Percentiles rank a stretch among this genome's conserved stretches.
Evolutionary conservation across 1,284 basidiomycete species (phyloP).

Genomic region (Xanthoconium separans): DNA sequence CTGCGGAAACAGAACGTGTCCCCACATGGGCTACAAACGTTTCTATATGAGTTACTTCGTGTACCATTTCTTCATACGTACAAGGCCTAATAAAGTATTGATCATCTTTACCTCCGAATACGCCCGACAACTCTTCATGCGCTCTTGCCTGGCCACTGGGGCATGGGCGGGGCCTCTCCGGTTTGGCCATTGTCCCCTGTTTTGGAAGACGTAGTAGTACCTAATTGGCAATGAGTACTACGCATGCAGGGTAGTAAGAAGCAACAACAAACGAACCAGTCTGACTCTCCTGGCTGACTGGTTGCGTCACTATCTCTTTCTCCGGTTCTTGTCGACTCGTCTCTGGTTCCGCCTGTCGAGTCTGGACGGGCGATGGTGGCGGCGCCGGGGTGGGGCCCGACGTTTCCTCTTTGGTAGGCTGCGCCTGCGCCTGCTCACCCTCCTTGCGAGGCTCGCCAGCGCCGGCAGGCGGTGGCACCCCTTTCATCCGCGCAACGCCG

Average conservation of each 20-base stretch:
- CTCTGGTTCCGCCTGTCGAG: neutral
- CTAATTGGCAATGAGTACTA: neutral
- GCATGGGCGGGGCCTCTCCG: neutral
- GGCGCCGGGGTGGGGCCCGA: neutral
- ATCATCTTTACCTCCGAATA: neutral
- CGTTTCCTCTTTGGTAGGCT: neutral
- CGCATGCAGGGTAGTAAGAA: too few species aligned
- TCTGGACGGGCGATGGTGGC: neutral
- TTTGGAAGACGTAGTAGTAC: neutral
- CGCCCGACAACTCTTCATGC: neutral
- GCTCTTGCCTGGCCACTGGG: constrained; percentile 2
- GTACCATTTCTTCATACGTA: neutral
- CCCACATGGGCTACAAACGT: too few species aligned
- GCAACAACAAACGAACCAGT: neutral
- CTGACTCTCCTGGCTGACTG: neutral
- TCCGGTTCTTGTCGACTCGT: neutral
- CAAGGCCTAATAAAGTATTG: neutral
- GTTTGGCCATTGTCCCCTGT: neutral
- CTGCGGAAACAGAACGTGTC: too few species aligned
- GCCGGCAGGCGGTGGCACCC: neutral
- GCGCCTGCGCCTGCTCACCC: neutral
- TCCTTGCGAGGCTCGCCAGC: neutral
- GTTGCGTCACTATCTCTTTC: neutral
- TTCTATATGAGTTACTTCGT: too few species aligned
- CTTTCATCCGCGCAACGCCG: constrained; percentile 25